Conservation (phyloP, 1,284 basidiomycete species). For the Irpex sp. region DNA sequence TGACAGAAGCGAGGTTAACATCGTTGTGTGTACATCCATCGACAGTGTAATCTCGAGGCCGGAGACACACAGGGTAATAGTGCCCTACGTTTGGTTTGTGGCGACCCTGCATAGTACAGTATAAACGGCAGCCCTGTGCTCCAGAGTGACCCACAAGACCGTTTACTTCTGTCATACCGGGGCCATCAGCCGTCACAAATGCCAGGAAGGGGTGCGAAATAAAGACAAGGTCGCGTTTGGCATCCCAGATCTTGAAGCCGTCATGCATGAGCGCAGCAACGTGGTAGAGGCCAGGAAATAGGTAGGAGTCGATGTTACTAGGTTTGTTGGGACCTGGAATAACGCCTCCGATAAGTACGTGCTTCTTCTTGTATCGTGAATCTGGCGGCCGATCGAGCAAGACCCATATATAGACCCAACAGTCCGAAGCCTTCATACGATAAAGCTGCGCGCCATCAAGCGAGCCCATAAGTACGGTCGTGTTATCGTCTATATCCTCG, state of each 20-base stretch:
- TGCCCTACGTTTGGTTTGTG: slow-evolving; percentile 22
- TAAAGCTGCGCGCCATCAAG: slow-evolving; percentile 21
- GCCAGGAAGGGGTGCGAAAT: slow-evolving; percentile 14
- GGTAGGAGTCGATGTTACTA: slow-evolving; percentile 10
- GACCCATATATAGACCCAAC: slow-evolving; percentile 21
- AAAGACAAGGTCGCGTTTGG: slow-evolving; percentile 6
- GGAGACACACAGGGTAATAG: slow-evolving; percentile 25
- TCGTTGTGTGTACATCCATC: slow-evolving; percentile 6
- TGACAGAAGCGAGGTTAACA: not conserved
- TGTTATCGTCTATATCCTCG: not conserved
- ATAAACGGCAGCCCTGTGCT: slow-evolving; percentile 26
- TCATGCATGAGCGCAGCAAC: slow-evolving; percentile 15
- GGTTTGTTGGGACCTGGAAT: not conserved
- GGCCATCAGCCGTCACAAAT: slow-evolving; percentile 17
- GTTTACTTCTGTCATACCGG: slow-evolving; percentile 23
- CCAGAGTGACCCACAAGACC: slow-evolving; percentile 33
- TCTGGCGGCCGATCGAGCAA: slow-evolving; percentile 14
- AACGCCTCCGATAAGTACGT: not conserved
- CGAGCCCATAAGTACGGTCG: slow-evolving; percentile 13
- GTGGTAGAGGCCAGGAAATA: slow-evolving; percentile 27
- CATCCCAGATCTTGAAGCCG: slow-evolving; percentile 22
- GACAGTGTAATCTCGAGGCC: not conserved
- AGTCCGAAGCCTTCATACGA: slow-evolving; percentile 16
- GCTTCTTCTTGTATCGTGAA: slow-evolving; percentile 11
- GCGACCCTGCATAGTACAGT: slow-evolving; percentile 27